These are phyloP conservation scores for Boletus coccyginus DNA, from an alignment of 768 basidiomycete genomes.

Conservation along the genomic window DNA sequence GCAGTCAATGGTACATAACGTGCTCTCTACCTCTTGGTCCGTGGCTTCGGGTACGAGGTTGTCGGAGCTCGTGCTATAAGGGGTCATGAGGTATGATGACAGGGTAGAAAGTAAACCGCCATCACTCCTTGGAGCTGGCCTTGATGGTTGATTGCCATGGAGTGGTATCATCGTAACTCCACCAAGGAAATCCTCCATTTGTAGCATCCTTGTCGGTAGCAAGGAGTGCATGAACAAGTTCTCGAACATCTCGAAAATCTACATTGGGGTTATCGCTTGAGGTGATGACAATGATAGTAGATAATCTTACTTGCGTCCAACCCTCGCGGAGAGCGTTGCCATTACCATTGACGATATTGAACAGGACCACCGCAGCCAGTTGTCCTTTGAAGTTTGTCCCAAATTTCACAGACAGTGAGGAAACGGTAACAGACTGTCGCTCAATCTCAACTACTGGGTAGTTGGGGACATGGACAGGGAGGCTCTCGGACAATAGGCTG, in stretches of 20 bases:
- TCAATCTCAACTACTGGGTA: slow-evolving; percentile 91
- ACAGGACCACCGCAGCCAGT: slow-evolving; percentile 93
- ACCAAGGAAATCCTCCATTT: slow-evolving; percentile 99
- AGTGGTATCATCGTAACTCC: slow-evolving; percentile 91
- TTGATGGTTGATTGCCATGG: slow-evolving; percentile 65
- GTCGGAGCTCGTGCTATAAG: slow-evolving; percentile 78
- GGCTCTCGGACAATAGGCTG: slow-evolving; percentile 72
- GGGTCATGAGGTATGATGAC: slow-evolving; percentile 95
- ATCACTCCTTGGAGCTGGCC: slow-evolving; percentile 64
- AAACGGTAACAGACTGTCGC: slow-evolving; percentile 85
- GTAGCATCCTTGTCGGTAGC: slow-evolving; percentile 84
- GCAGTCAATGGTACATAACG: slow-evolving; percentile 93
- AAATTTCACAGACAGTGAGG: slow-evolving; percentile 87
- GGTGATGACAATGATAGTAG: background rate
- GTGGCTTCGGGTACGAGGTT: slow-evolving; percentile 82
- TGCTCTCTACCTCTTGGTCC: slow-evolving; percentile 89
- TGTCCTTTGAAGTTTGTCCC: slow-evolving; percentile 95
- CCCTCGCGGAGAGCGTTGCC: slow-evolving; percentile 92
- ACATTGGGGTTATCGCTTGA: slow-evolving; percentile 1
- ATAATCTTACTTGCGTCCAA: slow-evolving; percentile 74
- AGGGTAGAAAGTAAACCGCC: slow-evolving; percentile 92
- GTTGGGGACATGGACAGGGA: slow-evolving; percentile 70
- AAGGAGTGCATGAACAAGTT: slow-evolving; percentile 94
- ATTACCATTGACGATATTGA: slow-evolving; percentile 97
- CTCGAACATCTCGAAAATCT: slow-evolving; percentile 99